Conservation (phyloP, 2,329 filamentous ascomycete species). For the Thielaviopsis cerberus region DNA sequence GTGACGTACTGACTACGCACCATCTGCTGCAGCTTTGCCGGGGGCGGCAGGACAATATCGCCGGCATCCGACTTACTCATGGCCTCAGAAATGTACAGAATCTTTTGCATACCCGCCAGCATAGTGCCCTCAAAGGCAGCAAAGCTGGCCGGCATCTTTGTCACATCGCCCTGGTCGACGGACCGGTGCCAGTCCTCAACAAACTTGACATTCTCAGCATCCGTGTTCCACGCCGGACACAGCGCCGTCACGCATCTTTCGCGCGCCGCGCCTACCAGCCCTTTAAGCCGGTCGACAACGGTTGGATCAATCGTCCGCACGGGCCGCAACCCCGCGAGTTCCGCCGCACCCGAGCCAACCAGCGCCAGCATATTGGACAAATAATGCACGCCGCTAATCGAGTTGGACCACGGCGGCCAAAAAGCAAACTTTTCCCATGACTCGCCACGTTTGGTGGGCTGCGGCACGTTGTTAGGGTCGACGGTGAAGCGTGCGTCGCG, state of each 20-base stretch:
- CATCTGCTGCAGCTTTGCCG: slow-evolving; percentile 73
- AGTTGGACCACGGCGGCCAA: slow-evolving; percentile 87
- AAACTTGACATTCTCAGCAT: slow-evolving; percentile 79
- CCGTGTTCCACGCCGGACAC: slow-evolving; percentile 79
- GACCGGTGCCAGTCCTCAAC: slow-evolving; percentile 87
- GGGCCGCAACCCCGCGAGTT: slow-evolving; percentile 60
- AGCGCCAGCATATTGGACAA: slow-evolving; percentile 64
- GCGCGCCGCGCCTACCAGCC: slow-evolving; percentile 57
- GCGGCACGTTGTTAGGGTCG: slow-evolving; percentile 58
- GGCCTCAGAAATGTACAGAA: slow-evolving; percentile 79
- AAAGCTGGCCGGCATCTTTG: slow-evolving; percentile 77
- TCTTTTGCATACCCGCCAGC: slow-evolving; percentile 77
- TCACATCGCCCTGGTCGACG: slow-evolving; percentile 66
- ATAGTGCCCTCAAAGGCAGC: slow-evolving; percentile 68
- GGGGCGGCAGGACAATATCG: slow-evolving; percentile 69
- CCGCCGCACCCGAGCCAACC: slow-evolving; percentile 70
- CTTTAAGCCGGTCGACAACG: slow-evolving; percentile 53
- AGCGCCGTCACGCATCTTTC: slow-evolving; percentile 74
- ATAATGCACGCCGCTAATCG: slow-evolving; percentile 79
- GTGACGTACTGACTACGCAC: slow-evolving; percentile 83
- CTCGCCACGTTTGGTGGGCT: slow-evolving; percentile 62
- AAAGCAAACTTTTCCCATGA: slow-evolving; percentile 88
- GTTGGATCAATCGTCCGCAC: slow-evolving; percentile 36
- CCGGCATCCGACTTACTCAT: slow-evolving; percentile 53
- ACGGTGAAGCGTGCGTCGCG: slow-evolving; percentile 63